Conservation (phyloP, 2,329 filamentous ascomycete species). For the Sporothrix curviconia region DNA sequence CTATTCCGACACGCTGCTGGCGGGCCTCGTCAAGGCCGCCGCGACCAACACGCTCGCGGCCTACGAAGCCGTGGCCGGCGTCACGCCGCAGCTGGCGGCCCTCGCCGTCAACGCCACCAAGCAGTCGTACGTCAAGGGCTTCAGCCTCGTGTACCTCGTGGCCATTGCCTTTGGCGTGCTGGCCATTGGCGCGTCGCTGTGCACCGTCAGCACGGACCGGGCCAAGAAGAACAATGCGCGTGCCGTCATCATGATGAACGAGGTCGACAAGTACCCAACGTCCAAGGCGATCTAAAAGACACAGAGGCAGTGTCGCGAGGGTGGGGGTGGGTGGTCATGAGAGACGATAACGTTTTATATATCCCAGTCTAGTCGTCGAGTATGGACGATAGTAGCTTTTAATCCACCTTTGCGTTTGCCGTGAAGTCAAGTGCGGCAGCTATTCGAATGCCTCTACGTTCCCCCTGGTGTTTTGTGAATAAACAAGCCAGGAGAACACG, state of each 20-base stretch:
- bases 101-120: conserved; percentile 26
- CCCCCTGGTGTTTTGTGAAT: too few species aligned
- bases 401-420: too few species aligned
- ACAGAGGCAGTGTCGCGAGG: too few species aligned
- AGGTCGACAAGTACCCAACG: conserved; percentile 13
- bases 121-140: conserved; percentile 29
- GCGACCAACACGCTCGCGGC: conserved; percentile 28
- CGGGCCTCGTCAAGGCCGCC: conserved; percentile 24
- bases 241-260: conserved; percentile 24
- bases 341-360: too few species aligned
- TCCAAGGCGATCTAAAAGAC: not conserved
- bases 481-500: too few species aligned
- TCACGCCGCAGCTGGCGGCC: conserved; percentile 24
- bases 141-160: conserved; percentile 28
- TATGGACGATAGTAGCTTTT: too few species aligned
- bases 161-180: conserved; percentile 29
- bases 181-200: conserved; percentile 24
- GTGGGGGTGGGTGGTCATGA: too few species aligned
- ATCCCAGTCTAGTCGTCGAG: too few species aligned
- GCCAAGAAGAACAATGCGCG: conserved; percentile 26
- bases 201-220: conserved; percentile 26
- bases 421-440: too few species aligned
- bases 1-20: conserved; percentile 19
- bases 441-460: too few species aligned
- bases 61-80: conserved; percentile 26